Conservation (phyloP, 2,329 filamentous ascomycete genomes). For the Arthroderma sp. region DNA sequence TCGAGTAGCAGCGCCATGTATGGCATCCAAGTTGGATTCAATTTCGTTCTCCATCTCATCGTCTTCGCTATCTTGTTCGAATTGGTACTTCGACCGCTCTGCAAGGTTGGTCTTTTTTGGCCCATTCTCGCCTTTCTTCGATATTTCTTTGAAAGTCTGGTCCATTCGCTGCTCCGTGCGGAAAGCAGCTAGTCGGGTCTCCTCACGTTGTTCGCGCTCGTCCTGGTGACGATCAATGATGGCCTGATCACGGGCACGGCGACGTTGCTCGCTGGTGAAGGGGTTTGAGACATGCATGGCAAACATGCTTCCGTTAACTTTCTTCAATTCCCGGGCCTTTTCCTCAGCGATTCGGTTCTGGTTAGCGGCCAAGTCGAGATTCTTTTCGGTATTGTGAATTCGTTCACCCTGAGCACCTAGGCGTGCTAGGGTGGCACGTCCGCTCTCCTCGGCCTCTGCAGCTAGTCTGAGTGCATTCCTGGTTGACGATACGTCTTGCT, state of each 20-base stretch:
- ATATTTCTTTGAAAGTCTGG: constrained; percentile 52
- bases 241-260: constrained; percentile 52
- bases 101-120: constrained; percentile 42
- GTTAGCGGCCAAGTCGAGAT: constrained; percentile 66
- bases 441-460: constrained; percentile 57
- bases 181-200: constrained; percentile 44
- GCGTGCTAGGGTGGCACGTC: constrained; percentile 57
- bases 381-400: constrained; percentile 69
- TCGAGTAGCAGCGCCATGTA: constrained; percentile 51
- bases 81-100: constrained; percentile 61
- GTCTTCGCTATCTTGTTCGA: constrained; percentile 62
- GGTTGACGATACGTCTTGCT: constrained; percentile 62
- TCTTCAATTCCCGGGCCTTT: constrained; percentile 71
- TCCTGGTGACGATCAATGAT: constrained; percentile 53
- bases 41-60: constrained; percentile 62
- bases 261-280: constrained; percentile 58
- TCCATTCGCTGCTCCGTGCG: constrained; percentile 47
- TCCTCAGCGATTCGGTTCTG: constrained; percentile 67
- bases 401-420: constrained; percentile 69
- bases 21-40: constrained; percentile 50
- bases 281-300: constrained; percentile 66
- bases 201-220: constrained; percentile 46
- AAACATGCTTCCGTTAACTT: constrained; percentile 82
- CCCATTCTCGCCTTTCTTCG: constrained; percentile 41
- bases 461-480: constrained; percentile 58